A percentile compares a stretch with the other conserved stretches of the same genome.
Evolutionary conservation across 352 stramenopile species (phyloP).

Genomic region (Pythium grandisporangium): DNA sequence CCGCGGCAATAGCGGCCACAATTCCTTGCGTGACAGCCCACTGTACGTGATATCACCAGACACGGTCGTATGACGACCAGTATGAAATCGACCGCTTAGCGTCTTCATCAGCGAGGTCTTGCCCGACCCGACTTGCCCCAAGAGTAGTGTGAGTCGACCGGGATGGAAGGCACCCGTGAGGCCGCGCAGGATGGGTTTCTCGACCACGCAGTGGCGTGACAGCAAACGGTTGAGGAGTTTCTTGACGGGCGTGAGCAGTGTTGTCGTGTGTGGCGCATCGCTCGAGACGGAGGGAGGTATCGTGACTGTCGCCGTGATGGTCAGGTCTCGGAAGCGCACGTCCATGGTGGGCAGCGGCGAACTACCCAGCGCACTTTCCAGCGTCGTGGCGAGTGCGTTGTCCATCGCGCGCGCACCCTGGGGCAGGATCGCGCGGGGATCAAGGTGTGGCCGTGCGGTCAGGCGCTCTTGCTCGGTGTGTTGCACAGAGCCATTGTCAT

Average conservation of each 20-base stretch:
- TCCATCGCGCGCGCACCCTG: slow-evolving; percentile 44
- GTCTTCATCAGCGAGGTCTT: slow-evolving; percentile 42
- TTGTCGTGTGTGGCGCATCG: slow-evolving; percentile 18
- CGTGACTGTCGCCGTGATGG: slow-evolving; percentile 22
- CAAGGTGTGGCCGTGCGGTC: slow-evolving; percentile 19
- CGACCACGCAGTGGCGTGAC: slow-evolving; percentile 13
- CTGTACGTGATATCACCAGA: slow-evolving; percentile 38
- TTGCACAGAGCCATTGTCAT: not conserved
- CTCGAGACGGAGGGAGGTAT: slow-evolving; percentile 1
- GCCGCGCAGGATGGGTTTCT: slow-evolving; percentile 39
- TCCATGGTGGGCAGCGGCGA: slow-evolving; percentile 37
- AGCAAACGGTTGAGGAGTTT: slow-evolving; percentile 12
- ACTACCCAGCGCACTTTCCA: slow-evolving; percentile 24
- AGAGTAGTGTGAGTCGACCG: slow-evolving; percentile 44
- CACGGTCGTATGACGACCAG: slow-evolving; percentile 27
- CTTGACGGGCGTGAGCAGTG: slow-evolving; percentile 21
- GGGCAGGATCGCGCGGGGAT: slow-evolving; percentile 34
- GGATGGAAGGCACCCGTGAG: slow-evolving; percentile 34
- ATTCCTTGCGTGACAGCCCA: slow-evolving; percentile 15
- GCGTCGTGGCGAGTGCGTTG: slow-evolving; percentile 23
- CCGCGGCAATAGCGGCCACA: slow-evolving; percentile 22
- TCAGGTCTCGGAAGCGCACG: slow-evolving; percentile 39
- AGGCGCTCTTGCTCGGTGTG: not conserved
- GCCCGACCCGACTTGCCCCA: slow-evolving; percentile 28
- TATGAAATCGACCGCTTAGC: slow-evolving; percentile 36